These are phyloP conservation scores for Dichomitus squalens DNA, from an alignment of 1,284 basidiomycete species.

Conservation along the genomic window DNA sequence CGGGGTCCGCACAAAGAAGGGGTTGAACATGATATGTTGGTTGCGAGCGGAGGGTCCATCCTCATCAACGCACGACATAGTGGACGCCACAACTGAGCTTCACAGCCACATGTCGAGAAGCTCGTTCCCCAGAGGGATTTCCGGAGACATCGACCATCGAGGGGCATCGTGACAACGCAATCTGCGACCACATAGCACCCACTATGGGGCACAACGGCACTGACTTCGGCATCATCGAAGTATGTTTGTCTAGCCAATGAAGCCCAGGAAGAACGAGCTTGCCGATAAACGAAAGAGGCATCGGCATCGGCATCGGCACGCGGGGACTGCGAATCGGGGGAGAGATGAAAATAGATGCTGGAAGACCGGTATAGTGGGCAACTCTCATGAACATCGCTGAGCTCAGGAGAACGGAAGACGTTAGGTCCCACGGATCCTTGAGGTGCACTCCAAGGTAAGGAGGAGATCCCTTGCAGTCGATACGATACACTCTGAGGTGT, in stretches of 20 bases:
- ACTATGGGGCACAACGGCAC: background rate
- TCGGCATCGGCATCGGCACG: constrained; percentile 8
- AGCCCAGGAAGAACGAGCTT: background rate
- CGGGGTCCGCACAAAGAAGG: too few species aligned
- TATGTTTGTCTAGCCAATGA: background rate
- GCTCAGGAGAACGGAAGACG: too few species aligned
- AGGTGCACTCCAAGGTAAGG: too few species aligned
- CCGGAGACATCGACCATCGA: background rate
- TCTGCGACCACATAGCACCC: background rate
- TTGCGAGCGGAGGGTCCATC: too few species aligned
- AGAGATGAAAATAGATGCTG: constrained; percentile 16
- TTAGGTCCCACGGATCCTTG: too few species aligned
- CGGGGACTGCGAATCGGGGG: background rate
- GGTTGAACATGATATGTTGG: background rate
- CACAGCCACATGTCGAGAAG: constrained; percentile 16
- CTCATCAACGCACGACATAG: too few species aligned
- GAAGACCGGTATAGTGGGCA: too few species aligned
- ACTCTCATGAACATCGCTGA: too few species aligned
- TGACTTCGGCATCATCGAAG: background rate
- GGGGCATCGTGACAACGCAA: constrained; percentile 2
- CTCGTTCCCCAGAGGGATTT: background rate
- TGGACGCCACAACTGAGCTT: background rate
- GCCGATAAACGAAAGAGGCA: constrained; percentile 6
- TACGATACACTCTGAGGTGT: too few species aligned
- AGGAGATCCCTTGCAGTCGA: too few species aligned